Percentiles rank a stretch among this genome's conserved stretches.
Evolutionary conservation across 2,329 filamentous ascomycete genomes (phyloP).

Genomic region (Dactylellina cionopaga): DNA sequence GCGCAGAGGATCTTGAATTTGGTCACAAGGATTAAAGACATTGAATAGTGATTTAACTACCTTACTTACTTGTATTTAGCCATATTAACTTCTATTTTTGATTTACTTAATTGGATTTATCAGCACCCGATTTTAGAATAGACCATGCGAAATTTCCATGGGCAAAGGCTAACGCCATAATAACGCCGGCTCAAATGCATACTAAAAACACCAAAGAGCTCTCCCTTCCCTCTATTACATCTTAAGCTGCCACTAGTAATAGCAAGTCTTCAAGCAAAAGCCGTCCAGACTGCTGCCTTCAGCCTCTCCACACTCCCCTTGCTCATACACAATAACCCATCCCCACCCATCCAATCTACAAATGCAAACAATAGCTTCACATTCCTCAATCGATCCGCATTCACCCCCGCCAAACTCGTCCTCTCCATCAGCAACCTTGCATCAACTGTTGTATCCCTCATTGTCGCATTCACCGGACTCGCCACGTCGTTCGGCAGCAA

Average conservation of each 20-base stretch:
- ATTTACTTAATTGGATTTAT: too few relatives aligned
- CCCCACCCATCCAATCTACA: constrained; percentile 66
- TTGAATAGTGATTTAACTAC: too few relatives aligned
- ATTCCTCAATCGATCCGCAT: constrained; percentile 70
- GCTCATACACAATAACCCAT: constrained; percentile 67
- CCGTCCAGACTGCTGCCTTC: constrained; percentile 65
- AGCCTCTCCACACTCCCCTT: constrained; percentile 68
- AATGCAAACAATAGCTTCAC: constrained; percentile 73
- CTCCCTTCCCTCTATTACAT: too few relatives aligned
- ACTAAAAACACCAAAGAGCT: too few relatives aligned
- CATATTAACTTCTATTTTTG: too few relatives aligned
- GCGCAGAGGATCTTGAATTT: background rate
- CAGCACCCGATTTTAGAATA: too few relatives aligned
- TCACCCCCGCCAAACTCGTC: constrained; percentile 63
- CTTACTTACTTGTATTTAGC: too few relatives aligned
- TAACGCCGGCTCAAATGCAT: too few relatives aligned
- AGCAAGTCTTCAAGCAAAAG: constrained; percentile 53
- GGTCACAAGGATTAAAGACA: too few relatives aligned
- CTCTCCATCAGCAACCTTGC: constrained; percentile 74
- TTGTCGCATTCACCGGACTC: constrained; percentile 64
- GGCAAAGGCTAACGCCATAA: too few relatives aligned
- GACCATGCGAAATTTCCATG: too few relatives aligned
- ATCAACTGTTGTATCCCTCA: constrained; percentile 73
- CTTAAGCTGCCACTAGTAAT: too few relatives aligned
- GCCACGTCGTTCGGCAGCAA: constrained; percentile 68